Conservation (phyloP, 805 yeast species). For the Maudiozyma serrabonitensis region DNA sequence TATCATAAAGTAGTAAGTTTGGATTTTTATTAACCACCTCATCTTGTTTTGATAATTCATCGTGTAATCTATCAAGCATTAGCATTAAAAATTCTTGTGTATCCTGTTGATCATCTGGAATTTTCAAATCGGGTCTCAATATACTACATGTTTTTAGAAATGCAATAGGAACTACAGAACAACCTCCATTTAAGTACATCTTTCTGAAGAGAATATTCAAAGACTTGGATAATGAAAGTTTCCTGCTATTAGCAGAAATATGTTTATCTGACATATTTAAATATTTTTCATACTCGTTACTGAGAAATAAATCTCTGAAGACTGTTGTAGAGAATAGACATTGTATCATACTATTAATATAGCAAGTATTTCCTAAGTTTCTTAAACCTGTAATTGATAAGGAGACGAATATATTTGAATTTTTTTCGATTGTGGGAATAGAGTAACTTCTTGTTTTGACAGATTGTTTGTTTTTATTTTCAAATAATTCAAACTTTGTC, state of each 20-base stretch:
- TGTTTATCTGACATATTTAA: constrained; percentile 19
- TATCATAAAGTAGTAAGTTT: constrained; percentile 29
- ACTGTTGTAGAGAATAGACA: constrained; percentile 46
- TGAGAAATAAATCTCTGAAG: constrained; percentile 41
- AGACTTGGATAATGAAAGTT: constrained; percentile 33
- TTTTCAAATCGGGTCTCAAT: constrained; percentile 55
- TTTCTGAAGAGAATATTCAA: constrained; percentile 46
- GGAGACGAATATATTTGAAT: constrained; percentile 32
- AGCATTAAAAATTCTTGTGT: constrained; percentile 68
- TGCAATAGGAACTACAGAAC: constrained; percentile 54
- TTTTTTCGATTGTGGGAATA: constrained; percentile 33
- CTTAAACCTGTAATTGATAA: constrained; percentile 50
- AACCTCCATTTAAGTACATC: constrained; percentile 49
- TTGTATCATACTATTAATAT: constrained; percentile 66
- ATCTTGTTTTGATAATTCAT: constrained; percentile 42
- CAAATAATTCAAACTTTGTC: neutral
- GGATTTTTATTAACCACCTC: constrained; percentile 33
- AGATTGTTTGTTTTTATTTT: neutral
- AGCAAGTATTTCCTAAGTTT: constrained; percentile 67
- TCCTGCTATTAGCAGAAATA: constrained; percentile 2
- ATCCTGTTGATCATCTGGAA: constrained; percentile 73
- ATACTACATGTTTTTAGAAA: constrained; percentile 44
- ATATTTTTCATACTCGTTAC: constrained; percentile 36
- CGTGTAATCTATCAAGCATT: constrained; percentile 56
- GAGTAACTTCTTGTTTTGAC: constrained; percentile 5